A percentile compares a stretch with the other conserved stretches of the same genome.
Conservation (phyloP, 169 alveolate genomes). For the Plasmodium sp. region DNA sequence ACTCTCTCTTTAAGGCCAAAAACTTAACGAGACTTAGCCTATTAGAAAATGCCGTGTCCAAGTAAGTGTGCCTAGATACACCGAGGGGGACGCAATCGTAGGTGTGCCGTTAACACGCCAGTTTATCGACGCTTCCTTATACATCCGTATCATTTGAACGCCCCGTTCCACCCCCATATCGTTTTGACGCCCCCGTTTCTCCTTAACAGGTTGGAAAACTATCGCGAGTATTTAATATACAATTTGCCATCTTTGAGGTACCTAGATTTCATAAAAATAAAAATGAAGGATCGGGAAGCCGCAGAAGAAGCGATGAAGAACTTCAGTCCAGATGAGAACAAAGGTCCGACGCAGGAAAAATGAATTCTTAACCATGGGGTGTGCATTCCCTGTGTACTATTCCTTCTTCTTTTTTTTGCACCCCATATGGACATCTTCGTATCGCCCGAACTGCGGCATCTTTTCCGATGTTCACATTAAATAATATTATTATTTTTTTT, state of each 20-base stretch:
- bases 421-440: background rate
- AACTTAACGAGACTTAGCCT: constrained; percentile 56
- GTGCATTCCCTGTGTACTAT: background rate
- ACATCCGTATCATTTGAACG: background rate
- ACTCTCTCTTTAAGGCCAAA: constrained; percentile 78
- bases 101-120: background rate
- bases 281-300: constrained; percentile 79
- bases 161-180: background rate
- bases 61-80: constrained; percentile 1
- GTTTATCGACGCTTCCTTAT: background rate
- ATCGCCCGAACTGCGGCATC: background rate
- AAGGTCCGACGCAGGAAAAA: constrained; percentile 6
- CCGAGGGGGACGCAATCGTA: background rate
- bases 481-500: background rate
- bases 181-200: background rate
- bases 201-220: constrained; percentile 77
- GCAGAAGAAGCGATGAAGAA: constrained; percentile 69
- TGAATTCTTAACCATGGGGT: background rate
- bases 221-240: constrained; percentile 78
- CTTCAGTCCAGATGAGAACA: background rate
- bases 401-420: background rate
- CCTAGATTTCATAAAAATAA: constrained; percentile 82
- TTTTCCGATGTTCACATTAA: background rate
- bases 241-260: constrained; percentile 83
- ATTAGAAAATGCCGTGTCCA: constrained; percentile 59